Conservation (phyloP, 2,329 filamentous ascomycete species). For the Cercospora brassicicola region DNA sequence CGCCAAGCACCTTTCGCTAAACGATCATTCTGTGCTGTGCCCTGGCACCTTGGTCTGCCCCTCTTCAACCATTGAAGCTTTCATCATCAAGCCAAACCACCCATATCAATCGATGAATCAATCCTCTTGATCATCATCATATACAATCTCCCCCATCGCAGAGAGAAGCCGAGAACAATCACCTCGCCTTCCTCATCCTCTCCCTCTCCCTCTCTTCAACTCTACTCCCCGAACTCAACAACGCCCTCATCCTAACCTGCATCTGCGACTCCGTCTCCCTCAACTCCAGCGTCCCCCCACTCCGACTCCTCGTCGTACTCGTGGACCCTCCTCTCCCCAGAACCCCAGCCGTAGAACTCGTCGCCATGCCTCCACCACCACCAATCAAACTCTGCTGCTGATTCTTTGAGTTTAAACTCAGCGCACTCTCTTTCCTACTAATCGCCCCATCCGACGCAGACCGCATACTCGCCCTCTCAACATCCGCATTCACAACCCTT, state of each 20-base stretch:
- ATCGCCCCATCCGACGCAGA: slow-evolving; percentile 37
- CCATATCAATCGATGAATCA: not conserved
- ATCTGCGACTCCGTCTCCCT: slow-evolving; percentile 11
- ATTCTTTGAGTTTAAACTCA: not conserved
- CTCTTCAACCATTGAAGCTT: not conserved
- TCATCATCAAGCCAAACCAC: not conserved
- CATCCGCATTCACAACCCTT: slow-evolving; percentile 82
- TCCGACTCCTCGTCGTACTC: slow-evolving; percentile 18
- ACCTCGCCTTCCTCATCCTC: not conserved
- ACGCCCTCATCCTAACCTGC: slow-evolving; percentile 4
- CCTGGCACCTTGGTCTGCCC: not conserved
- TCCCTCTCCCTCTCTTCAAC: slow-evolving; percentile 1
- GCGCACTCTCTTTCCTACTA: slow-evolving; percentile 24
- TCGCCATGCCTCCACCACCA: not conserved
- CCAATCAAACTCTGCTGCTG: not conserved
- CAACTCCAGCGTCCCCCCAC: slow-evolving; percentile 18
- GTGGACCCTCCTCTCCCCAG: slow-evolving; percentile 22
- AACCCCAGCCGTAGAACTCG: not conserved
- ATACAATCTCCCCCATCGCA: not conserved
- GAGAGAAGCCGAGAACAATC: not conserved
- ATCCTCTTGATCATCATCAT: not conserved
- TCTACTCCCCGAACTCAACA: slow-evolving; percentile 3
- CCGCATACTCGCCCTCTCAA: slow-evolving; percentile 43
- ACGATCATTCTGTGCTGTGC: not conserved
- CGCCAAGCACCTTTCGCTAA: slow-evolving; percentile 3